phyloP scores from a whole-genome alignment of 1,284 basidiomycete genomes.

The Puccinia novopanici region DNA sequence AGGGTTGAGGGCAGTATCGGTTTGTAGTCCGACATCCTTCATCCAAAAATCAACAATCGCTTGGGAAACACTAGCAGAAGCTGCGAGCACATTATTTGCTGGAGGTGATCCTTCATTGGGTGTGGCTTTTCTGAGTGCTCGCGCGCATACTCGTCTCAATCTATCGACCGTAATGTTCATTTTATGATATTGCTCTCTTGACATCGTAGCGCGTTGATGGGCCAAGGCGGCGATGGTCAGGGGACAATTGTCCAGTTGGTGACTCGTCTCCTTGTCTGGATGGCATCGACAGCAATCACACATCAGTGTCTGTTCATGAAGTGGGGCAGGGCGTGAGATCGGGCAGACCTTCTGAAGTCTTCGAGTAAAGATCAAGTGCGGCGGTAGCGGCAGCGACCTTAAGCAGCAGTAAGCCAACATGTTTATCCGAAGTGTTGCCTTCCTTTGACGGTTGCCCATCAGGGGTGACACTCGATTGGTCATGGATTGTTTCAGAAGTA shows the following conservation, averaged over 20 bases:
- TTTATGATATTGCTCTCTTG: conserved; percentile 21
- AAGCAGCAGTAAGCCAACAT: conserved; percentile 29
- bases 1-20: not conserved
- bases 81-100: not conserved
- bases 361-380: conserved; percentile 31
- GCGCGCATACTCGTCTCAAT: conserved; percentile 31
- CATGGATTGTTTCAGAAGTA: conserved; percentile 4
- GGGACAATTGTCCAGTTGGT: conserved; percentile 29
- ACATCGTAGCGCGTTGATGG: conserved; percentile 27
- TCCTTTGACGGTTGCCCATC: conserved; percentile 12
- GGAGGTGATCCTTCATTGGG: not conserved
- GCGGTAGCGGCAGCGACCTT: conserved; percentile 23
- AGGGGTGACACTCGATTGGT: conserved; percentile 19
- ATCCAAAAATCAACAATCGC: conserved; percentile 36
- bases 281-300: not conserved
- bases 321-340: not conserved
- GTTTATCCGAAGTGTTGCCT: not conserved
- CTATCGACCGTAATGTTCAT: conserved; percentile 18
- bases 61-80: conserved; percentile 29
- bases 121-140: conserved; percentile 26
- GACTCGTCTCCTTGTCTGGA: conserved; percentile 16
- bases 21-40: conserved; percentile 23
- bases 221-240: conserved; percentile 25
- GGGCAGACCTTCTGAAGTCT: conserved; percentile 32
- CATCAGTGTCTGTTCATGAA: not conserved